Base-by-base conservation (phyloP, 164 flowering plant genomes). In the Annona cherimola region DNA sequence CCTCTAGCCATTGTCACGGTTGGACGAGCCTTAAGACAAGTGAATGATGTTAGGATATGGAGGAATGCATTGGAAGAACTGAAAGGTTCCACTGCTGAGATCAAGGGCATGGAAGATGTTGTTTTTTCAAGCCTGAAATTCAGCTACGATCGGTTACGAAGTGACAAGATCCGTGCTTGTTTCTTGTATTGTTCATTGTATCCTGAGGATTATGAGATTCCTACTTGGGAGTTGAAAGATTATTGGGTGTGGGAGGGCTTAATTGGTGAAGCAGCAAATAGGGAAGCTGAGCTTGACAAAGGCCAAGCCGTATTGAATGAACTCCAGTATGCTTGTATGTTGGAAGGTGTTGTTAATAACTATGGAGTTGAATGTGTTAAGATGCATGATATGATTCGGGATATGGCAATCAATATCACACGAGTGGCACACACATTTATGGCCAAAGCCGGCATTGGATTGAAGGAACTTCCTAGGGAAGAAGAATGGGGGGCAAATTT, bases 341-440 rank as follows among this genome's bases (percentile, higher is more conserved):
- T 79, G 40, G 81, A 77, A 66, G 63, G 67, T 61, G 42, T 20
- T 6, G 9, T 6, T 5, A 16, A 39, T 45, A 50, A 14, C 4
- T 0, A 4, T 8, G 19, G 41, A 40, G 16, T n/a, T 1, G 45
- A 54, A 9, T 45, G 71, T 42, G 81, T 81, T 12, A 84, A 73
- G 68, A 78, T 84, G 81, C 86, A 84, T 77, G 81, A 79, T 63
- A 19, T 79, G 61, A 16, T 84, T 18, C 78, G 84, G 63, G 83
- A 79, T 4, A 77, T 82, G 83, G 83, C 71, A 18, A 50, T 54
- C 71, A 45, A 7, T 3, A 61, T 75, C 16, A 42, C 73, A 55
- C 45, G 69, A 57, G 50, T 9, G 20, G 14, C 4, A 14, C 43
- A 68, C 11, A 46, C 44, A 1, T 79, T 76, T 59, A 54, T 76